Conservation (phyloP, 305 asterid species). For the Striga hermonthica region DNA sequence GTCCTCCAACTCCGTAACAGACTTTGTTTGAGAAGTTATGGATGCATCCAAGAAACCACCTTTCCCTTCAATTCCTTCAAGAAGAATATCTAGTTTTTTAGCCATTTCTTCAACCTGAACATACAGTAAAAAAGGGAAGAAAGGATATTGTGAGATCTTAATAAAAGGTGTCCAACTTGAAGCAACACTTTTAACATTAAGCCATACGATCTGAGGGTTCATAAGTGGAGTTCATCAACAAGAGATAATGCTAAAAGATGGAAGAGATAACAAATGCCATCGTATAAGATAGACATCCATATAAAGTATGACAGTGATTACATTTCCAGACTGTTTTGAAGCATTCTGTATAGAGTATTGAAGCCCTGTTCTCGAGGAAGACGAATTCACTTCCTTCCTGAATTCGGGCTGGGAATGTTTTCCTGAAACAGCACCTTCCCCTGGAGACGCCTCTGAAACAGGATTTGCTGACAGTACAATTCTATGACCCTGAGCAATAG, state of each 20-base stretch:
- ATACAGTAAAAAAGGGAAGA: constrained; percentile 27
- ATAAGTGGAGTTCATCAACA: constrained; percentile 1
- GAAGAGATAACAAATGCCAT: constrained; percentile 12
- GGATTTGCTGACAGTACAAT: constrained; percentile 37
- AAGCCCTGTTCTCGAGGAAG: constrained; percentile 36
- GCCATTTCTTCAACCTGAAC: constrained; percentile 87
- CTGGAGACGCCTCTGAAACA: constrained; percentile 39
- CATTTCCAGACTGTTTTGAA: constrained; percentile 70
- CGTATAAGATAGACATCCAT: constrained; percentile 4
- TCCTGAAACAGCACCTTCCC: constrained; percentile 42
- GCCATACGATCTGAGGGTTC: constrained; percentile 21
- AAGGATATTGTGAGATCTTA: constrained; percentile 22
- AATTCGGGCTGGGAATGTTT: constrained; percentile 38
- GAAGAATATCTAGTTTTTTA: constrained; percentile 61
- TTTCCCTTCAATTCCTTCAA: constrained; percentile 69
- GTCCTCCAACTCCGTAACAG: constrained; percentile 64
- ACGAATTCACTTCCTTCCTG: constrained; percentile 39
- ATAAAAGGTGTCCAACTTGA: constrained; percentile 24
- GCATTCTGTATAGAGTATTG: constrained; percentile 44
- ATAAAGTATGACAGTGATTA: constrained; percentile 34
- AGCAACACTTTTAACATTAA: constrained; percentile 5
- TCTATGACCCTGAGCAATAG: constrained; percentile 39
- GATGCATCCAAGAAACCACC: constrained; percentile 88
- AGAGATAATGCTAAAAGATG: constrained; percentile 23
- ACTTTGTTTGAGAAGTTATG: constrained; percentile 50